Evolutionary conservation across 1,284 basidiomycete genomes (phyloP), one percentile per base, ranked within the genome.

Genomic region (Leccinum ponderosum): DNA sequence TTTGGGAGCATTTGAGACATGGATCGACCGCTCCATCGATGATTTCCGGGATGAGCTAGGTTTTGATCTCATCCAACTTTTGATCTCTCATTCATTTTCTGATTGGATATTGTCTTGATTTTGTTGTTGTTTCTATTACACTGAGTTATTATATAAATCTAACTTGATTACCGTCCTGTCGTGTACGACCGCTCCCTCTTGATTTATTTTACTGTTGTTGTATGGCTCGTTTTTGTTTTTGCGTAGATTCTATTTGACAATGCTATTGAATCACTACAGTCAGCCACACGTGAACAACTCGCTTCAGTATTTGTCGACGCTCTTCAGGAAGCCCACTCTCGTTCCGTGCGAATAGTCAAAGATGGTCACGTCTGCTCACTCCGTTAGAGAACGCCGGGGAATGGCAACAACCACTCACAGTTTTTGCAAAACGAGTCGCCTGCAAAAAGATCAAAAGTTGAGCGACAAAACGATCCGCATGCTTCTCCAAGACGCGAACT

Each of bases 1-100:
- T 99, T 5, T 93, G 91, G 91, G 87, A 88, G 62, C 82, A 85
- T 31, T 87, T 89, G 66, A 79, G 81, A 20, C 84, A 86, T 60
- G 77, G 73, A 0, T 84, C 83, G 5, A 69, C 75, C 5, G 80
- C 77, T 2, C 81, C 82, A 11, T 81, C 79, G 8, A 69, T 78
- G 56, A 59, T 69, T 25, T 78, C 79, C 39, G 73, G 68, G 1
- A 70, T 77, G 55, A 70, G 69, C n/a, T 69, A 67, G 69, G 56
- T n/a, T 17, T 39, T 25, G 9, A 52, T 31, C 3, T 14, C 35
- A 8, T 31, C n/a, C 25, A 14, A 14, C 6, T 55, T 33, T 9
- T 7, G 7, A 37, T 25, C 8, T 60, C 48, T 66, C 54, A 39
- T 62, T 62, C 58, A 50, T 63, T 37, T 60, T 60, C 53, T 59